Percentiles rank a stretch among this genome's conserved stretches.
Evolutionary conservation across 2,329 filamentous ascomycete genomes (phyloP).

Genomic region (Aaosphaeria pasadenensis): DNA sequence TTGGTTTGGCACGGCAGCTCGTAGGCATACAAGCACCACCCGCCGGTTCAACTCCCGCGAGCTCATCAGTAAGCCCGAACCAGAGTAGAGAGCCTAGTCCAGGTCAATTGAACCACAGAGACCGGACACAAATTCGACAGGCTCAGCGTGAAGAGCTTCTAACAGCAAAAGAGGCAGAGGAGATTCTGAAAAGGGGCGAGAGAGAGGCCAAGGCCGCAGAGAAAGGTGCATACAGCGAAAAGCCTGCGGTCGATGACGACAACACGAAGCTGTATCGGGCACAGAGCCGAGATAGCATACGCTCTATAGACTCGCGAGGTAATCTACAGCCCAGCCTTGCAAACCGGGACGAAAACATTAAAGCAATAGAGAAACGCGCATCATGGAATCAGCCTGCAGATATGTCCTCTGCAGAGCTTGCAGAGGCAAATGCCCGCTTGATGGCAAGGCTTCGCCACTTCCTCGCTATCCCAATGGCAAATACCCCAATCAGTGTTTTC

Average conservation of each 20-base stretch:
- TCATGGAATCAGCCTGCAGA: conserved; percentile 55
- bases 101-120: conserved; percentile 29
- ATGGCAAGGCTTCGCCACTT: conserved; percentile 88
- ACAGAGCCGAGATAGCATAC: conserved; percentile 28
- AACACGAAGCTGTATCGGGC: conserved; percentile 37
- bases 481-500: conserved; percentile 82
- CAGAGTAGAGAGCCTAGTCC: conserved; percentile 48
- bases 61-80: conserved; percentile 30
- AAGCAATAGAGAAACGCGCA: conserved; percentile 45
- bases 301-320: conserved; percentile 10
- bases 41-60: conserved; percentile 37
- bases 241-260: conserved; percentile 48
- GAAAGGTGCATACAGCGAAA: conserved; percentile 72
- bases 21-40: conserved; percentile 78
- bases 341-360: conserved; percentile 23
- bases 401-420: conserved; percentile 73
- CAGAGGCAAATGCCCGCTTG: conserved; percentile 78
- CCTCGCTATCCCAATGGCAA: conserved; percentile 75
- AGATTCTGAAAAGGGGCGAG: conserved; percentile 70
- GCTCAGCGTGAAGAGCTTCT: conserved; percentile 58
- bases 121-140: conserved; percentile 48
- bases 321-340: conserved; percentile 20
- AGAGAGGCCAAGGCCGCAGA: conserved; percentile 68
- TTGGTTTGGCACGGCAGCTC: conserved; percentile 81
- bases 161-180: conserved; percentile 71